Evolutionary conservation across 1,284 basidiomycete genomes (phyloP), one percentile per base, ranked within the genome.

Genomic region (Cutaneotrichosporon mucoides): DNA sequence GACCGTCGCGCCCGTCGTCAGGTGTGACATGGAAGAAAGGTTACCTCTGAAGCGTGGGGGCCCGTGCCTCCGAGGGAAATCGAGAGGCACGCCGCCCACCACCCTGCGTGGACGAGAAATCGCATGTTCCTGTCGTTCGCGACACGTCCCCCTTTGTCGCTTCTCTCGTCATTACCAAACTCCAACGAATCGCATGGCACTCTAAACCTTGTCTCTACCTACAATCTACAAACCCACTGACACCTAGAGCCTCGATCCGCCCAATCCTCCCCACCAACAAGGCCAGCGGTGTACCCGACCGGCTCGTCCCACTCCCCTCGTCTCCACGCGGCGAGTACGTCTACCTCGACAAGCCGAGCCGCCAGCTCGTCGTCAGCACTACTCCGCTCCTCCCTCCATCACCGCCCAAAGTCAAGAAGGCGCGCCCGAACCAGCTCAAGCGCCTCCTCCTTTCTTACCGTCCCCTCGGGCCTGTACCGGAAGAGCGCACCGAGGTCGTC

Each of bases 321-420:
- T 41, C 47, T 6, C 43, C 48, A 5, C 47, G 47, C 2, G 56
- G 60, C 12, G 44, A 46, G 5, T 62, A 46, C n/a, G 57, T 55
- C 41, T 62, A 62, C 54, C 54, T 62, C 45, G 53, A 62, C 57
- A 47, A 43, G 3, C 6, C 35, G 13, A 47, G 16, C 24, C 57
- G 61, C n/a, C 56, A 53, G 33, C 56, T 62, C 36, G 50, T 62
- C 12, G 40, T 59, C 13, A 53, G 49, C 0, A 34, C 47, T 6
- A 62, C 55, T 16, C 61, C 61, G 24, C 54, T 62, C 8, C 53
- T 41, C 1, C 43, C 53, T 1, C 35, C 36, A 1, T 9, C 38
- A 1, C 5, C 16, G 11, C 49, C 49, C 7, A 51, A 41, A 38
- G 12, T 15, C 12, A 33, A 33, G 38, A 9, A 12, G 5, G 38